phyloP scores from a whole-genome alignment of 2,329 filamentous ascomycete genomes.

The Bipolaris zeicola region DNA sequence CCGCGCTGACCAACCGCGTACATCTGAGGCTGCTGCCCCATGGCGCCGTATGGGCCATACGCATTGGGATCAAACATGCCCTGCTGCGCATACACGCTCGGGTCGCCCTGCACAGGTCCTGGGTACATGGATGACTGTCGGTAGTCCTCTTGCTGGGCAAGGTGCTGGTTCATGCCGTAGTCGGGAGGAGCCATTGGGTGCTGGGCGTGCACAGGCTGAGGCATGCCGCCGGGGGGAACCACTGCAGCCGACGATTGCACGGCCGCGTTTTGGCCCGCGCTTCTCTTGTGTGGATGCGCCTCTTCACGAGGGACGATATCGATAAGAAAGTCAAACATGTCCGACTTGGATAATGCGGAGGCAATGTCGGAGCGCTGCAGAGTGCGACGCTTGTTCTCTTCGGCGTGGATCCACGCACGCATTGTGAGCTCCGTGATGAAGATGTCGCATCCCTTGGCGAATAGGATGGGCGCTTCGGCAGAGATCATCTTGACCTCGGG shows the following conservation, averaged over 20 bases:
- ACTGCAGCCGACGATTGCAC: conserved; percentile 50
- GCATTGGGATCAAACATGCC: conserved; percentile 85
- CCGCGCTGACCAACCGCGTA: conserved; percentile 48
- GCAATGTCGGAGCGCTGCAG: conserved; percentile 96
- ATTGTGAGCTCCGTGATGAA: conserved; percentile 99
- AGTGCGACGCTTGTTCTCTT: conserved; percentile 97
- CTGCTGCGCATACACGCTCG: conserved; percentile 76
- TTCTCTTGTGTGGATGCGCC: conserved; percentile 80
- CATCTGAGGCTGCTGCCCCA: conserved; percentile 74
- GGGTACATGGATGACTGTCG: conserved; percentile 82
- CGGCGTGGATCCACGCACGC: conserved; percentile 98
- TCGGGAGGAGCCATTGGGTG: conserved; percentile 62
- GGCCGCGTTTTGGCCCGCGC: conserved; percentile 45
- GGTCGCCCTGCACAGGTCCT: conserved; percentile 75
- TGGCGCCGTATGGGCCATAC: conserved; percentile 73
- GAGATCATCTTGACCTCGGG: conserved; percentile 99
- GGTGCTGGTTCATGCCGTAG: conserved; percentile 63
- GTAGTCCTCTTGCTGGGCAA: conserved; percentile 70
- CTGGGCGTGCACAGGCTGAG: conserved; percentile 53
- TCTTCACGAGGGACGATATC: conserved; percentile 98
- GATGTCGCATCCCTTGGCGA: conserved; percentile 98
- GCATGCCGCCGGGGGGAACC: conserved; percentile 41
- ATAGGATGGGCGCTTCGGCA: conserved; percentile 94
- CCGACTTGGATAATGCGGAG: conserved; percentile 91
- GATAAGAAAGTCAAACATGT: conserved; percentile 99